These are phyloP conservation scores for Dothideomycetes sp. DNA, from an alignment of 2,329 filamentous ascomycete species.

Conservation along the genomic window DNA sequence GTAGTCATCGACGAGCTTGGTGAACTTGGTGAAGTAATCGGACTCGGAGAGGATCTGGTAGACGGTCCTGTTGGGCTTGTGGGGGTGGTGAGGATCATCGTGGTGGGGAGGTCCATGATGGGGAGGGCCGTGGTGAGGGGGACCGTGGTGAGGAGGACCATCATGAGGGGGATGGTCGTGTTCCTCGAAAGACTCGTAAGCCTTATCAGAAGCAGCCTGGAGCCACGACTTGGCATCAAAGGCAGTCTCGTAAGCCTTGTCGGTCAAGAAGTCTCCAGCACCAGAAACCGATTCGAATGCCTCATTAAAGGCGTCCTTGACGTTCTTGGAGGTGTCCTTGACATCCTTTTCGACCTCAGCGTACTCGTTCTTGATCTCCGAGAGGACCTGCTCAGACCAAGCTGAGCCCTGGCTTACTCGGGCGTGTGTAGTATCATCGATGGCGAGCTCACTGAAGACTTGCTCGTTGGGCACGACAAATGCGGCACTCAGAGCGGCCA, in stretches of 20 bases:
- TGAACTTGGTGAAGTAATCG: slow-evolving; percentile 69
- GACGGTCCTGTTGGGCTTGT: slow-evolving; percentile 57
- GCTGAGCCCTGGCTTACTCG: slow-evolving; percentile 24
- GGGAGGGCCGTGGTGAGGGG: slow-evolving; percentile 22
- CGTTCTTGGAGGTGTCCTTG: slow-evolving; percentile 17
- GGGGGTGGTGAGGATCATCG: slow-evolving; percentile 29
- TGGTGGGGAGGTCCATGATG: slow-evolving; percentile 27
- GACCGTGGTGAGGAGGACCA: slow-evolving; percentile 21
- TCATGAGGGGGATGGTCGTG: slow-evolving; percentile 18
- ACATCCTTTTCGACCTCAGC: slow-evolving; percentile 19
- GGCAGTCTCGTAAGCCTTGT: slow-evolving; percentile 34
- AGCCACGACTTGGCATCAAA: slow-evolving; percentile 42
- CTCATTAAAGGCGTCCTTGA: slow-evolving; percentile 35
- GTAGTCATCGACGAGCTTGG: slow-evolving; percentile 64
- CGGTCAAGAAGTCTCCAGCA: slow-evolving; percentile 29
- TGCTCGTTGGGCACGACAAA: slow-evolving; percentile 46
- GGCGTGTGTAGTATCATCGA: slow-evolving; percentile 28
- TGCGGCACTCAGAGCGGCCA: slow-evolving; percentile 42
- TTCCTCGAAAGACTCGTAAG: slow-evolving; percentile 28
- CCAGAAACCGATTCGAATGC: slow-evolving; percentile 34
- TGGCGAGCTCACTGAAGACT: slow-evolving; percentile 35
- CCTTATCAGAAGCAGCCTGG: slow-evolving; percentile 24
- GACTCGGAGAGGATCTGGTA: slow-evolving; percentile 69
- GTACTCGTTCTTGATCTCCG: slow-evolving; percentile 27
- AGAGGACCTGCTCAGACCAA: slow-evolving; percentile 23